Conservation (phyloP, 768 basidiomycete genomes). For the Russula ochroleuca region DNA sequence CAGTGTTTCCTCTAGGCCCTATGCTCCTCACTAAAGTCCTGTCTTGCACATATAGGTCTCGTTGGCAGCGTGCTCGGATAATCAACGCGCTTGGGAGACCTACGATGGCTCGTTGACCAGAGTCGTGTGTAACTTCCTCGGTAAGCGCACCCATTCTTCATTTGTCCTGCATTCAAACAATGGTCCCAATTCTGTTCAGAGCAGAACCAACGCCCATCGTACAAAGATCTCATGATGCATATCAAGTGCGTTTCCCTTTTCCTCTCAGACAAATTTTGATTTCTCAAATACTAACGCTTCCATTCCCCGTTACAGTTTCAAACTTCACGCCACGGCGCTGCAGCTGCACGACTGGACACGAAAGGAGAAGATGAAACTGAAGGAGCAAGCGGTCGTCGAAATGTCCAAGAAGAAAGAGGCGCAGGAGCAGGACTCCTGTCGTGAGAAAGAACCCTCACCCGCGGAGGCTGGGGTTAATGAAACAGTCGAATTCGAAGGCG, state of each 20-base stretch:
- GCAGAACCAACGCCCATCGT: conserved; percentile 20
- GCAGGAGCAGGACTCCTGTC: background rate
- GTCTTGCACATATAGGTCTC: conserved; percentile 12
- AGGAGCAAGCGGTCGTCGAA: background rate
- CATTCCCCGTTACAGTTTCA: conserved; percentile 5
- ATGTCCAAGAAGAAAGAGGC: background rate
- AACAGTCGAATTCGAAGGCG: conserved; percentile 14
- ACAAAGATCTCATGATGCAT: conserved; percentile 26
- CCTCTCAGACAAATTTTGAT: background rate
- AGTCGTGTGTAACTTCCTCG: conserved; percentile 14
- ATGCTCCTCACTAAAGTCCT: background rate
- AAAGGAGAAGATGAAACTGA: conserved; percentile 14
- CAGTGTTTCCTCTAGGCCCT: background rate
- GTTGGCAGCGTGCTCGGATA: conserved; percentile 28
- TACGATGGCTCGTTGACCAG: conserved; percentile 27
- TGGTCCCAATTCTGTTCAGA: background rate
- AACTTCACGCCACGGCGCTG: conserved; percentile 9
- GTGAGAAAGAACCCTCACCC: background rate
- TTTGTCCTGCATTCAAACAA: background rate
- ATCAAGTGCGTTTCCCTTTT: conserved; percentile 17
- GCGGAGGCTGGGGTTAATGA: conserved; percentile 8
- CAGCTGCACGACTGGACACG: conserved; percentile 23
- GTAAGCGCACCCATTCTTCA: background rate
- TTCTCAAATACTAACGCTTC: background rate
- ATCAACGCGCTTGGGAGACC: conserved; percentile 29